Evolutionary conservation across 441 rosid species (phyloP), one percentile per base, ranked within the genome.

Genomic region (Erodium chrysanthum): DNA sequence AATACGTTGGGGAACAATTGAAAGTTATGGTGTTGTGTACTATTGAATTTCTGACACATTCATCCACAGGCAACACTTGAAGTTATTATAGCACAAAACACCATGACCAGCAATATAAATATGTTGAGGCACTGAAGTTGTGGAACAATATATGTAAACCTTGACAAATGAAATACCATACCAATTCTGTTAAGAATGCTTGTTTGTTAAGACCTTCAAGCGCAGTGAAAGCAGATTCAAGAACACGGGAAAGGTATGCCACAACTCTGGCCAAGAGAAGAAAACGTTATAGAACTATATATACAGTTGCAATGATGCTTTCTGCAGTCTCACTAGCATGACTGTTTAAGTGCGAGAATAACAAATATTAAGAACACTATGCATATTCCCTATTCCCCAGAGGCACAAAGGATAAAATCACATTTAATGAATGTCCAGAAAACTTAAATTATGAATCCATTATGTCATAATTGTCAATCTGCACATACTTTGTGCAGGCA

Each of bases 191-290:
- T 69, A 92, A 83, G 86, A 92, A 95, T 23, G 96, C 97, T 84
- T 90, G 99, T 78, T 95, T 95, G 86, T 92, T 95, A 78, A 87
- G 96, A 77, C 98, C 97, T 74, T 95, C 99, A 46, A 92, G 80
- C 44, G 95, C 96, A 64, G 96, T 95, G 83, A 92, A 95, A 73
- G 99, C 93, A 65, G 96, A 80, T 80, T 95, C 97, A 71, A 95
- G 96, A 74, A 95, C 96, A 65, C 98, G 97, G 72, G 97, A 86
- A 80, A 95, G 95, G 77, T 95, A 95, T 37, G 96, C 97, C 80
- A 95, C 99, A 63, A 87, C 98, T 80, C 98, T 90, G 71, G 65
- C 69, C 74, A 67, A 33, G 58, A 33, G 74, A 65, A 75, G 77
- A 65, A 66, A 70, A 25, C 9, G 44, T 42, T 70, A 74, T 58